A percentile compares a stretch with the other conserved stretches of the same genome.
Conservation (phyloP, 768 basidiomycete genomes). For the Megacollybia marginata region DNA sequence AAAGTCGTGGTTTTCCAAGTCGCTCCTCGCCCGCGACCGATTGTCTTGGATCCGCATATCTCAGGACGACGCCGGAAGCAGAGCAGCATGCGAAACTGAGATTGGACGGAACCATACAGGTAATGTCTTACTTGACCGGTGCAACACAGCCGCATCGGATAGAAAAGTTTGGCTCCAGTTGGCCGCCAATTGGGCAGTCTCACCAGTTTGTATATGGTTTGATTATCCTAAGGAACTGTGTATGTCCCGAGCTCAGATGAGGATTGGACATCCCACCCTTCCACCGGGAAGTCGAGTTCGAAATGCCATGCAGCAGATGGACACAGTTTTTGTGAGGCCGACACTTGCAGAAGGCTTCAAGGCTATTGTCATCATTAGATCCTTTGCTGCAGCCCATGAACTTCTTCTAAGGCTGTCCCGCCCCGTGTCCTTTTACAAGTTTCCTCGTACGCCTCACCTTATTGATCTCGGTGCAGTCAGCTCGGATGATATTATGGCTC, state of each 20-base stretch:
- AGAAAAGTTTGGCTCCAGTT: constrained; percentile 44
- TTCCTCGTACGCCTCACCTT: constrained; percentile 55
- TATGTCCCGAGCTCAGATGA: constrained; percentile 44
- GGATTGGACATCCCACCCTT: constrained; percentile 52
- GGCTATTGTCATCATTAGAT: constrained; percentile 38
- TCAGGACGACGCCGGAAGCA: constrained; percentile 50
- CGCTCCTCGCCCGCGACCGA: constrained; percentile 37
- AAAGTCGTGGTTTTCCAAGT: constrained; percentile 48
- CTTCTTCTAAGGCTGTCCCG: constrained; percentile 38
- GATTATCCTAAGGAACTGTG: constrained; percentile 45
- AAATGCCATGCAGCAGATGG: constrained; percentile 50
- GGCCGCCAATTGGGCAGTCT: constrained; percentile 36
- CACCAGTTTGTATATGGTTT: constrained; percentile 47
- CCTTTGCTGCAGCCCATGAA: constrained; percentile 43
- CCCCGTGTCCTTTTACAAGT: constrained; percentile 39
- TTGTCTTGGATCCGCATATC: constrained; percentile 39
- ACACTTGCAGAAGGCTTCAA: constrained; percentile 45
- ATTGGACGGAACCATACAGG: constrained; percentile 32
- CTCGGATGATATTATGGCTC: constrained; percentile 40
- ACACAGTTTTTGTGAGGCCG: constrained; percentile 34
- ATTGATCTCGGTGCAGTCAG: constrained; percentile 51
- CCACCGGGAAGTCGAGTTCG: constrained; percentile 47
- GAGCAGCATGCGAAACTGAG: constrained; percentile 40
- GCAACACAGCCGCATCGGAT: constrained; percentile 42
- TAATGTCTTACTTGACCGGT: constrained; percentile 48